phyloP scores from a whole-genome alignment of 139 green algal species.

The Mychonastes homosphaera region DNA sequence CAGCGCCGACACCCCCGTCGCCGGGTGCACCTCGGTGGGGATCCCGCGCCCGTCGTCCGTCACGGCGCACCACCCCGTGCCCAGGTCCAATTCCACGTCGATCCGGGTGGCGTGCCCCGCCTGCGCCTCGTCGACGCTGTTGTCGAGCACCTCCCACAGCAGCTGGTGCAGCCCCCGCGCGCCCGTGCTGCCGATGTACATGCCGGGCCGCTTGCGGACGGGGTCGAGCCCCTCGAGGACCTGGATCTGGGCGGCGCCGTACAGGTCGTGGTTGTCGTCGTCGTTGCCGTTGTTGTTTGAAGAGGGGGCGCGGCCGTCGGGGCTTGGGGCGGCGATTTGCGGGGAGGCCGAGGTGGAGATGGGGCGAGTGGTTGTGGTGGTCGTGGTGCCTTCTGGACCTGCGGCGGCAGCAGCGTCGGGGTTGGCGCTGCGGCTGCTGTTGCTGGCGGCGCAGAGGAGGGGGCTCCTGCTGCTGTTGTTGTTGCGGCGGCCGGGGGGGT shows the following conservation, averaged over 20 bases:
- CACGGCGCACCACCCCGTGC: constrained; percentile 57
- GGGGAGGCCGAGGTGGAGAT: too few relatives aligned
- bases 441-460: too few relatives aligned
- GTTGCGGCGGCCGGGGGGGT: too few relatives aligned
- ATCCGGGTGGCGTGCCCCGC: constrained; percentile 62
- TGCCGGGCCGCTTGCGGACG: constrained; percentile 92
- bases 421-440: too few relatives aligned
- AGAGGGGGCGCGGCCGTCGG: too few relatives aligned
- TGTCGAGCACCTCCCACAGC: constrained; percentile 97
- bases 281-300: too few relatives aligned
- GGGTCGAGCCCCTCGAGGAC: constrained; percentile 96
- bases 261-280: too few relatives aligned
- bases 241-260: constrained; percentile 37
- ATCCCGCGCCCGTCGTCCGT: constrained; percentile 89
- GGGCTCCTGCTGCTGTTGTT: too few relatives aligned
- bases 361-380: too few relatives aligned
- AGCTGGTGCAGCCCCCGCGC: constrained; percentile 88
- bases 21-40: constrained; percentile 78
- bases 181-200: constrained; percentile 98
- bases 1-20: constrained; percentile 68
- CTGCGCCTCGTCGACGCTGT: constrained; percentile 71
- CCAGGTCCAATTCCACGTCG: constrained; percentile 45
- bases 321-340: too few relatives aligned
- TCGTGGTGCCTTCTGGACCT: too few relatives aligned
- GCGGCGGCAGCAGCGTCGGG: too few relatives aligned